Conservation (phyloP, 495 filamentous ascomycete species). For the Neurospora pannonica region DNA sequence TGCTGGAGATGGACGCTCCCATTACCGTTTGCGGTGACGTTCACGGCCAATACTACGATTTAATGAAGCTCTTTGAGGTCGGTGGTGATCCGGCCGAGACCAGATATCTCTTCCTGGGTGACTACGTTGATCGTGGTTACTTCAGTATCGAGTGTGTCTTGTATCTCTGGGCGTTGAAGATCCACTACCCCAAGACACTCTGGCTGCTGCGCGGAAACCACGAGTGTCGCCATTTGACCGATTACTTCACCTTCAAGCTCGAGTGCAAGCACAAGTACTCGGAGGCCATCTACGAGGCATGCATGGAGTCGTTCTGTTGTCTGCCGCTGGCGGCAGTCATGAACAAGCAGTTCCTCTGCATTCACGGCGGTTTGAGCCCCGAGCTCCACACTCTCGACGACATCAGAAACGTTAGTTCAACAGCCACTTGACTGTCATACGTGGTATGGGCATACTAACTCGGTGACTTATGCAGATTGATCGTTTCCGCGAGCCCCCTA, state of each 20-base stretch:
- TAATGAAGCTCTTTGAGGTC: conserved; percentile 99
- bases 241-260: conserved; percentile 99
- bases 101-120: conserved; percentile 90
- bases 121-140: conserved; percentile 96
- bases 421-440: not conserved
- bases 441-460: not conserved
- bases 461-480: conserved; percentile 58
- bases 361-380: conserved; percentile 91
- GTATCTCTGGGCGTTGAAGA: conserved; percentile 96
- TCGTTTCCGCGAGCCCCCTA: conserved; percentile 93
- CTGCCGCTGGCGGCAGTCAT: conserved; percentile 93
- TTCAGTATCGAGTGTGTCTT: conserved; percentile 99
- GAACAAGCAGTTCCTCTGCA: conserved; percentile 99
- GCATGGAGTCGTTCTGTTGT: conserved; percentile 94
- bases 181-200: conserved; percentile 95
- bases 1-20: conserved; percentile 98
- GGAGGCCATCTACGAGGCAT: conserved; percentile 91
- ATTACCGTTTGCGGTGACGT: conserved; percentile 99
- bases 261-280: conserved; percentile 99
- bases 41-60: conserved; percentile 96
- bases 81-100: conserved; percentile 95
- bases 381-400: conserved; percentile 95
- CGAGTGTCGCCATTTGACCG: conserved; percentile 95
- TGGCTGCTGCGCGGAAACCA: conserved; percentile 97
- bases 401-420: conserved; percentile 61